Percentiles rank a stretch among this genome's conserved stretches.
Conservation (phyloP, 1,139 yeast species). For the Lodderomyces elongisporus region DNA sequence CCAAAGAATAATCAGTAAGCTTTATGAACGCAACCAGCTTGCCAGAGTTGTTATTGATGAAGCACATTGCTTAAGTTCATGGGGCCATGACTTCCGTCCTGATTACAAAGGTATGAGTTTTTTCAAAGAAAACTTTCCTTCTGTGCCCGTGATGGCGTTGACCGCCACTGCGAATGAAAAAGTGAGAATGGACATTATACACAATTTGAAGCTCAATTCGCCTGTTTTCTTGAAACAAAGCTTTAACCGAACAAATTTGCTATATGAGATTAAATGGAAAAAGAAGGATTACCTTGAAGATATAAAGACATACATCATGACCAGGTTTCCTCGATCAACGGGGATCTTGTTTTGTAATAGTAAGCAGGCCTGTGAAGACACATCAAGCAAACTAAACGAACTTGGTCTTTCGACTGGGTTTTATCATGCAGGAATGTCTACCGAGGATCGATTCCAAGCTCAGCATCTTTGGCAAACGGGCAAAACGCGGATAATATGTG, state of each 20-base stretch:
- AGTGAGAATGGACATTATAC: slow-evolving; percentile 81
- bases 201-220: slow-evolving; percentile 54
- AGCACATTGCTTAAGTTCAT: slow-evolving; percentile 96
- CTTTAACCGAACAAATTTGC: slow-evolving; percentile 84
- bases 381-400: slow-evolving; percentile 54
- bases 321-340: slow-evolving; percentile 52
- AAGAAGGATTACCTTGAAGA: slow-evolving; percentile 53
- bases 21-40: slow-evolving; percentile 52
- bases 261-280: slow-evolving; percentile 71
- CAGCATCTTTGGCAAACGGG: slow-evolving; percentile 84
- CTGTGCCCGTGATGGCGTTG: slow-evolving; percentile 87
- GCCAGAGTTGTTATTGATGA: slow-evolving; percentile 95
- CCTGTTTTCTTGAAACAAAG: slow-evolving; percentile 66
- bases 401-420: slow-evolving; percentile 65
- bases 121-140: slow-evolving; percentile 70
- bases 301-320: slow-evolving; percentile 52
- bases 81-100: slow-evolving; percentile 99
- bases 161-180: slow-evolving; percentile 97
- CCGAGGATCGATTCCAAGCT: slow-evolving; percentile 64
- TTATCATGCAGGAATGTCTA: slow-evolving; percentile 92
- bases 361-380: slow-evolving; percentile 80
- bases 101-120: slow-evolving; percentile 80
- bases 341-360: slow-evolving; percentile 96
- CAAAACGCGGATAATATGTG: slow-evolving; percentile 73
- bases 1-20: slow-evolving; percentile 53